Evolutionary conservation across 2,329 filamentous ascomycete genomes (phyloP), one percentile per base, ranked within the genome.

Genomic region (Aureobasidium sp.): DNA sequence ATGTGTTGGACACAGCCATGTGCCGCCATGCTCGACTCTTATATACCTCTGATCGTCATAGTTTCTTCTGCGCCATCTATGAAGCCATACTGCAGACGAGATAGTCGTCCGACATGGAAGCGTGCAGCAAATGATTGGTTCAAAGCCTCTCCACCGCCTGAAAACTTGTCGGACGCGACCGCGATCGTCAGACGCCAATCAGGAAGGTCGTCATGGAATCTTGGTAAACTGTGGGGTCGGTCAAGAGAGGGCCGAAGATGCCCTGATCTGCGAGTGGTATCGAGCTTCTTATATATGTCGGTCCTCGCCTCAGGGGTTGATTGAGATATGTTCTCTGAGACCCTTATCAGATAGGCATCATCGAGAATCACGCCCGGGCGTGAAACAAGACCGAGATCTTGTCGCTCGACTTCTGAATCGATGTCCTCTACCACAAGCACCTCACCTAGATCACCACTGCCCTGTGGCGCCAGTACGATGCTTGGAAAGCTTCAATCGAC

Each of bases 71-170:
- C 16, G 30, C 41, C 15, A 21, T 21, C 21, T 37, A 59, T 59
- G 54, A 59, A 32, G 54, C 54, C 54, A 59, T 59, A 30, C 54
- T 59, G 54, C 54, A 59, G 54, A 47, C 25, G 54, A 47, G 42
- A 48, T 58, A 39, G 21, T 11, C 34, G 7, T 36, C 45, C 27
- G 58, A 42, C 34, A 32, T 8, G 41, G n/a, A 29, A n/a, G 58
- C 58, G 58, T 60, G 58, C 36, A 52, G 47, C 34, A 15, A 44
- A 36, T 52, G 58, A 61, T 61, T 61, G 59, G 59, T 34, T 45
- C 13, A 9, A 32, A 49, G 30, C 25, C 21, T 25, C 34, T 50
- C 34, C 21, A 36, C 45, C 41, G 29, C 15, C 45, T 32, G 10
- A 44, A 36, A 36, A 34, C 45, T 50, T 36, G 44, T 44, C 54